A percentile compares a stretch with the other conserved stretches of the same genome.
These are phyloP conservation scores for Macrolepiota albuminosa DNA, from an alignment of 768 basidiomycete species.

Conservation along the genomic window DNA sequence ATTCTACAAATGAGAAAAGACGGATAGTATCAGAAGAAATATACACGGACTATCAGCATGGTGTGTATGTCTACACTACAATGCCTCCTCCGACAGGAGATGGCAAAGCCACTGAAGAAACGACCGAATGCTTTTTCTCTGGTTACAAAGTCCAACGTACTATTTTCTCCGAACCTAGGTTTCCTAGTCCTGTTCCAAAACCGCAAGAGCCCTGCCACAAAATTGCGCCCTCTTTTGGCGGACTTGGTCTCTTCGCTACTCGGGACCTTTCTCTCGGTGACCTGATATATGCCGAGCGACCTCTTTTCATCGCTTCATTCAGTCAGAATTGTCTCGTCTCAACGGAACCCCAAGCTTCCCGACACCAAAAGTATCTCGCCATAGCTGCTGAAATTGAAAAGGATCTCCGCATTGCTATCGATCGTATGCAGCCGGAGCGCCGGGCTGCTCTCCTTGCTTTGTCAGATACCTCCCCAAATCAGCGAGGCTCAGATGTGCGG, in stretches of 20 bases:
- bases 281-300: neutral
- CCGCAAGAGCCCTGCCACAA: neutral
- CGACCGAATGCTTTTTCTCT: neutral
- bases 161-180: neutral
- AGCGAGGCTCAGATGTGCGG: neutral
- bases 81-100: neutral
- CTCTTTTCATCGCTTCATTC: neutral
- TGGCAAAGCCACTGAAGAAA: neutral
- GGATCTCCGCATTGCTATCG: neutral
- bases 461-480: neutral
- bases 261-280: neutral
- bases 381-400: neutral
- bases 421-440: neutral
- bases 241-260: neutral
- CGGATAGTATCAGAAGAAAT: neutral
- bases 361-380: neutral
- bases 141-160: neutral
- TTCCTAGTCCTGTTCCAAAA: neutral
- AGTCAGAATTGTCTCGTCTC: neutral
- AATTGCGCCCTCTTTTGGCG: neutral
- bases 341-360: neutral
- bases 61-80: neutral
- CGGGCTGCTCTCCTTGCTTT: neutral
- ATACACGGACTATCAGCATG: neutral
- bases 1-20: neutral